phyloP scores from a whole-genome alignment of 352 stramenopile genomes.

The Phytophthora nicotianae region DNA sequence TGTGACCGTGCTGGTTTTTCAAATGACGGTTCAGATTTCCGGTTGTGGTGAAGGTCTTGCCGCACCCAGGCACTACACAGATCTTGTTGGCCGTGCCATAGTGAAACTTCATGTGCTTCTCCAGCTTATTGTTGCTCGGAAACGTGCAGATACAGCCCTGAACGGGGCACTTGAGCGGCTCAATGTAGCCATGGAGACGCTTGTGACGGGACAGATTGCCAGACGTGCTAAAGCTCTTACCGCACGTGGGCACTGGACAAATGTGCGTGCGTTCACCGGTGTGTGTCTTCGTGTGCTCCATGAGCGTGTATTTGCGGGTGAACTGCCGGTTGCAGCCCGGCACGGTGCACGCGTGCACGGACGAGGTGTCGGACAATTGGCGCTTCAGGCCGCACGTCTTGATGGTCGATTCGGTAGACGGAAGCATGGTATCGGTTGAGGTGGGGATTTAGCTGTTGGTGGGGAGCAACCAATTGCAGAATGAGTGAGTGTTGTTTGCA shows the following conservation, averaged over 20 bases:
- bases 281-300: constrained; percentile 67
- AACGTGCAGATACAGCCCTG: constrained; percentile 27
- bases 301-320: constrained; percentile 66
- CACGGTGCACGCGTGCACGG: constrained; percentile 26
- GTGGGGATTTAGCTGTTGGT: not conserved
- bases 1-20: constrained; percentile 42
- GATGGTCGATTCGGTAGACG: constrained; percentile 17
- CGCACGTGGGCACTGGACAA: constrained; percentile 33
- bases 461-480: constrained; percentile 29
- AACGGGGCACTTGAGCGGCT: constrained; percentile 31
- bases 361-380: constrained; percentile 16
- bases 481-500: constrained; percentile 23
- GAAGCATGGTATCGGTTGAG: constrained; percentile 10
- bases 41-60: constrained; percentile 50
- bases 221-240: constrained; percentile 50
- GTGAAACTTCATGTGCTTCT: constrained; percentile 46
- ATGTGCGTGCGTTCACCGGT: constrained; percentile 48
- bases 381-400: constrained; percentile 27
- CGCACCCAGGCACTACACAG: constrained; percentile 33
- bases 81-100: constrained; percentile 36
- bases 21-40: constrained; percentile 52
- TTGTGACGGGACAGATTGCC: constrained; percentile 51
- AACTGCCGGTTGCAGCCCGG: constrained; percentile 44
- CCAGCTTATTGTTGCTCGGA: constrained; percentile 35
- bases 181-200: constrained; percentile 40